Evolutionary conservation across 176 grass and related monocot species (phyloP).

Genomic region (Typha latifolia): DNA sequence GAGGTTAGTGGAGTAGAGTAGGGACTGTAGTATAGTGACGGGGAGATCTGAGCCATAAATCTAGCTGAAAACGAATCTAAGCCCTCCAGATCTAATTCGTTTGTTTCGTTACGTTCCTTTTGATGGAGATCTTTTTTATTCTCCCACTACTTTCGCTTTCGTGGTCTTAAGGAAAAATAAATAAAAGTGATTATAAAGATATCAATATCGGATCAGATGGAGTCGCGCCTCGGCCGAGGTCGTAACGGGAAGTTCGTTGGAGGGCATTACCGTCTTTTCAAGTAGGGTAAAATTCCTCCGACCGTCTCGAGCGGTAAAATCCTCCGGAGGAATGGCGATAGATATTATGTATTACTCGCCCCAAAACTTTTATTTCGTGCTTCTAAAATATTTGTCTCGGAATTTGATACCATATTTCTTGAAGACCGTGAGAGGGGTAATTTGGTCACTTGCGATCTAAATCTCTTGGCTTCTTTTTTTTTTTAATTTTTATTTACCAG

Average conservation of each 20-base stretch:
- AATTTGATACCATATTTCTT: background rate
- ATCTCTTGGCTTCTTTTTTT: too few relatives aligned
- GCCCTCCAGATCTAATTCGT: conserved; percentile 1
- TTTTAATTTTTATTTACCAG: background rate
- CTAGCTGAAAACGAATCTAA: background rate
- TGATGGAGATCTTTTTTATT: background rate
- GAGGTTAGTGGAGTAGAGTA: background rate
- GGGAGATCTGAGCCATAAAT: background rate
- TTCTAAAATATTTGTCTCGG: background rate
- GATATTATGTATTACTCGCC: background rate
- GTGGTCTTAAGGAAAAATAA: background rate
- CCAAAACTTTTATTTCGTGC: background rate
- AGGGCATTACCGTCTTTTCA: background rate
- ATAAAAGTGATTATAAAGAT: background rate
- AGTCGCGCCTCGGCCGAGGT: background rate
- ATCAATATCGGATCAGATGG: background rate
- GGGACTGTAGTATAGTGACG: background rate
- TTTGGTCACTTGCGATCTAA: background rate
- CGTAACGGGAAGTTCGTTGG: background rate
- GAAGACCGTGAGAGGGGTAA: background rate
- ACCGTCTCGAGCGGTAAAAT: conserved; percentile 4
- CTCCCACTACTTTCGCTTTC: background rate
- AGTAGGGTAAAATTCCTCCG: background rate
- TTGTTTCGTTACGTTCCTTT: background rate
- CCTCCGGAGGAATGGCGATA: background rate